Base-by-base conservation (phyloP, 2,329 filamentous ascomycete genomes). In the Pseudopithomyces maydicus region DNA sequence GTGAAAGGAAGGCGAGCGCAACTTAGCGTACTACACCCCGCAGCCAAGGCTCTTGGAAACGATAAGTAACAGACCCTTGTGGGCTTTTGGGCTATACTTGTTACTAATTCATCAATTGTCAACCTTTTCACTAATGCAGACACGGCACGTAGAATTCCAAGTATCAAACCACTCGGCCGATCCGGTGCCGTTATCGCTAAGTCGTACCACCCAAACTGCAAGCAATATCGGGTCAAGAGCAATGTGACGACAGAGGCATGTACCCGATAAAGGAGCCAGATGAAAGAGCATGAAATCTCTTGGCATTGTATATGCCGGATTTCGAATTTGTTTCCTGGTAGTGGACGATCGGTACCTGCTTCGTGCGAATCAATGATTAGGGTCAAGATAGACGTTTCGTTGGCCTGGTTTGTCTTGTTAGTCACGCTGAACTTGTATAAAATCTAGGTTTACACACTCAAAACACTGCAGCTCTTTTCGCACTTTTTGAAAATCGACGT, bases 31-130 rank as follows among this genome's bases (percentile, higher is more conserved):
- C 23, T 4, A 46, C 26, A 17, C 46, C 46, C 46, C 46, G 46
- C 46, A 49, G 35, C 46, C 46, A 49, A 49, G 46, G 23, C 33
- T 39, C 35, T 39, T 39, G 46, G 46, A 29, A 49, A 29, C 33
- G 26, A 6, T 35, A 39, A 41, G 19, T 19, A 14, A 20, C 46
- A 39, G 39, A 1, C 15, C 14, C 19, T 14, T 3, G 17, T 19
- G n/a, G 17, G 36, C 32, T 36, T 48, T 38, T 35, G 4, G 23
- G 17, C 26, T 1, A 26, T 3, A 15, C 43, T 17, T 10, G 3
- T 4, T n/a, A 32, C 17, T 19, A n/a, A 17, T 23, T 14, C 33
- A n/a, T 46, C 29, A 23, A 46, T 3, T 10, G 8, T 17, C 10
- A 3, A 19, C 2, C 3, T 19, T 19, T 10, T 17, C 10, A 35